Evolutionary conservation across 768 basidiomycete species (phyloP), one percentile per base, ranked within the genome.

Genomic region (Leccinellum albellum): DNA sequence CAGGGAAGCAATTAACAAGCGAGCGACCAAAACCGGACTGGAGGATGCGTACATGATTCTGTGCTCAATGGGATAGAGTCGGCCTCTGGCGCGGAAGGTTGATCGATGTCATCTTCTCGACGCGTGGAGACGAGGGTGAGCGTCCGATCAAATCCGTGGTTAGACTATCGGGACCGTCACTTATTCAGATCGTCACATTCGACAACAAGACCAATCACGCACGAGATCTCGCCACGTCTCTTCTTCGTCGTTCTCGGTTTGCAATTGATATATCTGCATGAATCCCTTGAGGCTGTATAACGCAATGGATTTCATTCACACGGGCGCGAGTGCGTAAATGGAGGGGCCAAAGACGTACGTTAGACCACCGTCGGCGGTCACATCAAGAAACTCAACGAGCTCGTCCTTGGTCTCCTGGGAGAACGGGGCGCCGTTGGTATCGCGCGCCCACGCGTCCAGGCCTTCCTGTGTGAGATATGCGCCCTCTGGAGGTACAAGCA

Each of bases 181-280:
- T 58, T 32, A n/a, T 57, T 60, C 26, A 50, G 35, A 53, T 50
- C 52, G 33, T 20, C 48, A 44, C 42, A 14, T 24, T 48, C 26
- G 32, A 29, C 21, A 56, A 50, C 21, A 44, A 53, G 32, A 23
- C 53, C 49, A 57, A 68, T 10, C 20, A 66, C 84, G 63, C 64
- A 89, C 88, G 61, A 91, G 72, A 75, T 91, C 90, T 71, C 81
- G 78, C 89, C 88, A 92, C 8, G 90, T 93, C 73, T 93, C 88
- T 68, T 85, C 85, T 62, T 90, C 88, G 60, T 91, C 90, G 59
- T 84, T 88, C 63, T 89, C 87, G 1, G 88, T 90, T 69, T 93
- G 91, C n/a, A 91, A 73, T 64, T 89, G 87, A 65, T 91, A 92
- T 54, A 92, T 82, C 67, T 91, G 88, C 67, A 90, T 66, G 66